Evolutionary conservation across 2,329 filamentous ascomycete species (phyloP), one percentile per base, ranked within the genome.

Genomic region (Canariomyces notabilis): DNA sequence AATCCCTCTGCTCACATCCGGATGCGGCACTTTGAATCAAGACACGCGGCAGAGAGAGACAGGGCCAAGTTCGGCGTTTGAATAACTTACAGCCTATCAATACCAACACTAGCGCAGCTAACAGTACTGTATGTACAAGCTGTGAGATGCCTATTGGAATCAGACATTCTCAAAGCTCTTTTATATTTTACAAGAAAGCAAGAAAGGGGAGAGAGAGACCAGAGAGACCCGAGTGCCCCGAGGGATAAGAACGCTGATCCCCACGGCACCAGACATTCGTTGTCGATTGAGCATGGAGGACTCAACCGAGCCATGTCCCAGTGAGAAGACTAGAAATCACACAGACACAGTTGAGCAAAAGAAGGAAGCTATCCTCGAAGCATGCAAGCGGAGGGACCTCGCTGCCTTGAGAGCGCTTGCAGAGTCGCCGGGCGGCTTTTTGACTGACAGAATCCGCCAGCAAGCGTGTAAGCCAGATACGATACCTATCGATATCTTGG

Each of bases 381-480:
- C 85, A 22, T 88, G 83, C 67, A 69, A 67, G 52, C 67, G 67
- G 59, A 71, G 65, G 42, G 76, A 88, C 60, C 64, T 84, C 29
- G 65, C 72, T 29, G 66, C 67, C 35, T 71, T 89, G 45, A 71
- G 76, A 50, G 59, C 59, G 11, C 69, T 85, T 50, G 83, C 85
- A 32, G 75, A 77, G 42, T 79, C 80, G 1, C 67, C 72, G 43
- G 84, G 82, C n/a, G 85, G 85, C 15, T 75, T 89, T 52, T 61
- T 88, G 46, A 75, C 73, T 16, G 85, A 89, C 62, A 68, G 73
- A 21, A 65, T 93, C 52, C 83, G 90, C 55, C 77, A 79, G 60
- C 70, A 73, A 64, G 89, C 87, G 56, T 96, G 91, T 94, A 78
- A 67, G 87, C 79, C 6, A 2, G 16, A 12, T 2, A 22, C 19